Conservation (phyloP, 176 grass and related monocot species). For the Hordeum marinum region DNA sequence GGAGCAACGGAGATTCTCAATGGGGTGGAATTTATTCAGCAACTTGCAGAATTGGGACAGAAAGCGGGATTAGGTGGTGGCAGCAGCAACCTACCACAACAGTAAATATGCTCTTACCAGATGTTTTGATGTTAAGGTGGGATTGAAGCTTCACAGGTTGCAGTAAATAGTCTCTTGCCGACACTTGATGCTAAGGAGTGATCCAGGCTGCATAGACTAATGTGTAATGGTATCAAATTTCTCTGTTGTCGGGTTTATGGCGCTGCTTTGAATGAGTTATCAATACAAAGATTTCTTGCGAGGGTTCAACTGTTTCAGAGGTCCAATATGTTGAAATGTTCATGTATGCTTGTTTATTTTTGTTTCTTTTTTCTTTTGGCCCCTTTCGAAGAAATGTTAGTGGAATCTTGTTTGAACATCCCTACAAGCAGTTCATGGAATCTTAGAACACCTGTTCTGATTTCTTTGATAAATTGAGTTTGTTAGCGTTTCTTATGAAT, state of each 20-base stretch:
- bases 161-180: slow-evolving; percentile 33
- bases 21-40: slow-evolving; percentile 80
- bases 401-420: too few species aligned
- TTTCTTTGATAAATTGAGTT: slow-evolving; percentile 1
- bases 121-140: slow-evolving; percentile 18
- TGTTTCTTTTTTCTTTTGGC: background rate
- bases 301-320: background rate
- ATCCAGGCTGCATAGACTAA: slow-evolving; percentile 23
- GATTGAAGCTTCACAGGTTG: slow-evolving; percentile 15
- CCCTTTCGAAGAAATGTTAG: background rate
- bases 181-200: slow-evolving; percentile 29
- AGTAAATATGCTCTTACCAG: slow-evolving; percentile 41
- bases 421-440: too few species aligned
- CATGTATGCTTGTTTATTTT: slow-evolving; percentile 29
- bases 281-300: slow-evolving; percentile 26
- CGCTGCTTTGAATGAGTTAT: slow-evolving; percentile 26
- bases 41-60: slow-evolving; percentile 77
- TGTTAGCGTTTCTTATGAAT: background rate
- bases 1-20: slow-evolving; percentile 88
- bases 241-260: slow-evolving; percentile 14
- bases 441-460: background rate
- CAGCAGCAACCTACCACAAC: slow-evolving; percentile 35
- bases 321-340: slow-evolving; percentile 10
- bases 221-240: background rate
- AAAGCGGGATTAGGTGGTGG: slow-evolving; percentile 72